Percentiles rank a stretch among this genome's conserved stretches.
phyloP scores from a whole-genome alignment of 2,329 filamentous ascomycete species.

The Trichoderma gracile region DNA sequence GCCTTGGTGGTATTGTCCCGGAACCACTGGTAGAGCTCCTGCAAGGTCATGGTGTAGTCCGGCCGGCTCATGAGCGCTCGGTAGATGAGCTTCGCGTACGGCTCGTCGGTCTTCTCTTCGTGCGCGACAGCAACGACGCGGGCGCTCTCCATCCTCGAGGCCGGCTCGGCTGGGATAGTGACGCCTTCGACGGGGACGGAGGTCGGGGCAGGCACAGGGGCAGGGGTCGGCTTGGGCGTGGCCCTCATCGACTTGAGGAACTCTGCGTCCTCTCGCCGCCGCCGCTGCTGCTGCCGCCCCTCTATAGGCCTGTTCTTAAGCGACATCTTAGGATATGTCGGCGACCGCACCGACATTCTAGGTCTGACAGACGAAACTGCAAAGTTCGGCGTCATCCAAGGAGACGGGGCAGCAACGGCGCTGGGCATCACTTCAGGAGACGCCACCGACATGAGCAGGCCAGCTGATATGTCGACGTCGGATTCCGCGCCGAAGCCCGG shows the following conservation, averaged over 20 bases:
- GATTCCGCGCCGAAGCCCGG: slow-evolving; percentile 27
- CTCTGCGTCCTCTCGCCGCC: not conserved
- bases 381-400: slow-evolving; percentile 25
- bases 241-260: slow-evolving; percentile 5
- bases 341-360: no score
- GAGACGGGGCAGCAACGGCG: slow-evolving; percentile 21
- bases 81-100: slow-evolving; percentile 83
- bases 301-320: no score
- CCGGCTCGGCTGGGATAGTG: not conserved
- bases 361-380: slow-evolving; percentile 23
- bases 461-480: slow-evolving; percentile 29
- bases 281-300: no score
- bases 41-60: slow-evolving; percentile 70
- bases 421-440: slow-evolving; percentile 26
- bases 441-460: slow-evolving; percentile 25
- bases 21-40: slow-evolving; percentile 92
- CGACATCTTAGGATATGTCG: no score
- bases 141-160: not conserved
- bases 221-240: not conserved
- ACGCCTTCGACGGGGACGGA: no score
- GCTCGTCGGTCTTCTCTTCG: slow-evolving; percentile 57
- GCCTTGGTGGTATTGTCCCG: slow-evolving; percentile 77
- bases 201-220: no score
- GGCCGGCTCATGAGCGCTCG: slow-evolving; percentile 69
- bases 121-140: slow-evolving; percentile 30